Evolutionary conservation across 345 rosid genomes (phyloP), one percentile per base, ranked within the genome.

Genomic region (Brassica napus): DNA sequence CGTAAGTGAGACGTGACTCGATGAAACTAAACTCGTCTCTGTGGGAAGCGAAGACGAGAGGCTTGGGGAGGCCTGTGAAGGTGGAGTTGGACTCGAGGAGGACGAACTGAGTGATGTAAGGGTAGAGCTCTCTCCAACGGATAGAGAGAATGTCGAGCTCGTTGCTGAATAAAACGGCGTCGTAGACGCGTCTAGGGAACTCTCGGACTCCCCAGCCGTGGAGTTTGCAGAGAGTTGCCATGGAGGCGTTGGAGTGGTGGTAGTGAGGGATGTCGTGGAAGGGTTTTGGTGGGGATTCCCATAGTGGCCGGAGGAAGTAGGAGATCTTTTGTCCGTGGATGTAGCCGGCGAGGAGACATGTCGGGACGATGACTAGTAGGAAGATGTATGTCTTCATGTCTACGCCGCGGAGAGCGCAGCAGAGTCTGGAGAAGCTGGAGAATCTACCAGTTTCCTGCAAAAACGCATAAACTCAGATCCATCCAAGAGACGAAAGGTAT

Each of bases 131-230:
- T 66, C 84, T 84, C 97, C 97, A 92, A 35, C 96, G 86, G 15
- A 92, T n/a, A 0, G 87, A 79, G 61, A 92, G 94, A 14, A 92
- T 81, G 76, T 92, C 97, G 55, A 90, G 68, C 86, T 92, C 97
- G 79, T 92, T 90, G 75, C 94, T 92, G 83, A 92, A 92, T 76
- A 92, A 77, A 73, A 90, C 92, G 3, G 96, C 97, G 78, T 92
- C 97, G 42, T 87, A 92, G 35, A 92, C 96, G 7, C 94, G 92
- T 70, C 97, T 84, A 2, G 97, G 94, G 62, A 82, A 92, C 34
- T 92, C 97, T 8, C 97, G 85, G 0, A 89, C 85, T 14, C 89
- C 88, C 97, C 97, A 92, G 21, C 96, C 97, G 24, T 92, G 97
- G 69, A 92, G 97, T 69, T 82, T 90, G 87, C 97, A 92, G 55